phyloP scores from a whole-genome alignment of 306 rosid genomes.

The Cucurbita pepo region DNA sequence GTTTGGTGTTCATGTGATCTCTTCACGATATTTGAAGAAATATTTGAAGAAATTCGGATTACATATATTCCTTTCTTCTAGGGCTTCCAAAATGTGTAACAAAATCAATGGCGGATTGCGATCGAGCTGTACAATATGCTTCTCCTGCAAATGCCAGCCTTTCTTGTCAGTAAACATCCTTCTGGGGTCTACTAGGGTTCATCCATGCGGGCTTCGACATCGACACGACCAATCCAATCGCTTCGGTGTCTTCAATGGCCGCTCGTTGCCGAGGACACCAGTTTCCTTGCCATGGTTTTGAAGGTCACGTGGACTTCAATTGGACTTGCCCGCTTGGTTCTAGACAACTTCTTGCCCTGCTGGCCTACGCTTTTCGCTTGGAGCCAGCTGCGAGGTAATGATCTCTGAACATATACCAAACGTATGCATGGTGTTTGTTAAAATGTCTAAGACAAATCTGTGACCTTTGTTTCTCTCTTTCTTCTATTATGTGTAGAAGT shows the following conservation, averaged over 20 bases:
- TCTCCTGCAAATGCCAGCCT: background rate
- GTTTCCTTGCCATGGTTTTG: background rate
- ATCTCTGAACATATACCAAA: slow-evolving; percentile 25
- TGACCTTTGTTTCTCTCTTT: slow-evolving; percentile 9
- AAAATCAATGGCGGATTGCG: slow-evolving; percentile 4
- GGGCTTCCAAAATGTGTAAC: background rate
- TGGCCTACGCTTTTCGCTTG: slow-evolving; percentile 6
- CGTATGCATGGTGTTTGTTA: slow-evolving; percentile 19
- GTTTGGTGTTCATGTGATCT: background rate
- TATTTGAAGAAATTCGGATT: background rate
- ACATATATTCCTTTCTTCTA: background rate
- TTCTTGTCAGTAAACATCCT: background rate
- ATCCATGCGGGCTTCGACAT: background rate
- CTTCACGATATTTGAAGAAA: background rate
- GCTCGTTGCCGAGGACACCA: background rate
- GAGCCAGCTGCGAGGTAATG: slow-evolving; percentile 8
- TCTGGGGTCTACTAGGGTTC: background rate
- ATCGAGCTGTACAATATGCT: background rate
- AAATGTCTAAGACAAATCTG: slow-evolving; percentile 14
- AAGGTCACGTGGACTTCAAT: slow-evolving; percentile 3
- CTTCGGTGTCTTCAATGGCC: background rate
- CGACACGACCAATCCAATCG: slow-evolving; percentile 1
- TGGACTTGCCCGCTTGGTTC: background rate
- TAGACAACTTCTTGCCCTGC: background rate
- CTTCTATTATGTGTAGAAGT: slow-evolving; percentile 11